phyloP scores from a whole-genome alignment of 176 grass and related monocot species.

The Oryza nivara region DNA sequence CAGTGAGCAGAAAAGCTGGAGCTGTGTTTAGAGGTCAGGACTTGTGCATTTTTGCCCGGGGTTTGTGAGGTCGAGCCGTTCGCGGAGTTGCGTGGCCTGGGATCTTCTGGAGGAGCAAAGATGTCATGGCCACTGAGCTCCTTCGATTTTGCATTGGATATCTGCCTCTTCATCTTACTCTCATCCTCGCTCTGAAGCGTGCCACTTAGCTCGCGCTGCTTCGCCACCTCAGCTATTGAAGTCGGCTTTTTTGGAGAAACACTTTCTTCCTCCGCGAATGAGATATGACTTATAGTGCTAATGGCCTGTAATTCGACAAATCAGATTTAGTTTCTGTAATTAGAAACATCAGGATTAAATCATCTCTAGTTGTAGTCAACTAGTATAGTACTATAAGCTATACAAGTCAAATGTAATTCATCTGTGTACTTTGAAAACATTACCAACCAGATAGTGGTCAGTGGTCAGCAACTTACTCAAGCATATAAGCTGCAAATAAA shows the following conservation, averaged over 20 bases:
- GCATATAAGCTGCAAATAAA: not conserved
- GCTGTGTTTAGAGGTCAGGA: conserved; percentile 21
- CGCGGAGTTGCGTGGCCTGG: conserved; percentile 40
- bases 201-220: conserved; percentile 89
- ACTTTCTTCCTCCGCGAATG: conserved; percentile 75
- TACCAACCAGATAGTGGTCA: not conserved
- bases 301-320: conserved; percentile 65
- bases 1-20: not conserved
- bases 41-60: conserved; percentile 53
- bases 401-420: not conserved
- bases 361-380: not conserved
- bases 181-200: conserved; percentile 68
- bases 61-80: conserved; percentile 59
- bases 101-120: conserved; percentile 72
- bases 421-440: not conserved
- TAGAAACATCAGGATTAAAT: not conserved
- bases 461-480: not conserved
- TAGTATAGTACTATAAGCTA: not conserved
- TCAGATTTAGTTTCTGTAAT: conserved; percentile 7
- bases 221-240: conserved; percentile 80
- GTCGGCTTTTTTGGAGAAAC: conserved; percentile 79
- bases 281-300: conserved; percentile 90
- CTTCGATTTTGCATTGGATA: conserved; percentile 81
- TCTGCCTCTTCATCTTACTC: conserved; percentile 64
- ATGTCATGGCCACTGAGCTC: conserved; percentile 88